These are phyloP conservation scores for Kodamaea ohmeri DNA, from an alignment of 1,139 yeast genomes.

Conservation along the genomic window DNA sequence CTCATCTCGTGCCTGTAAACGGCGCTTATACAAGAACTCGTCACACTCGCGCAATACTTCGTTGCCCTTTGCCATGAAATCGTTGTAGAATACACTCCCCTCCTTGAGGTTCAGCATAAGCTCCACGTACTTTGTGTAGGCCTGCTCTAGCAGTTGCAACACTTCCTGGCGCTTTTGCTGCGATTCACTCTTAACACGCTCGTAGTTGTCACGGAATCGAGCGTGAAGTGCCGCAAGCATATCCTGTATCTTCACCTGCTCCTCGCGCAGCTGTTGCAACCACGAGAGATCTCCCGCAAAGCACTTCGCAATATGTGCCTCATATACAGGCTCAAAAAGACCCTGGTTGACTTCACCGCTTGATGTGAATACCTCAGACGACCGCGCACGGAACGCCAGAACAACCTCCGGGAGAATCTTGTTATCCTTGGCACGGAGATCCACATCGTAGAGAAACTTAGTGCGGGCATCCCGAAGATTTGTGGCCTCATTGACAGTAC, in stretches of 20 bases:
- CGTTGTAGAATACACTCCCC: conserved; percentile 69
- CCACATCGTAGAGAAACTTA: conserved; percentile 40
- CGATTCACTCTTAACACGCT: conserved; percentile 22
- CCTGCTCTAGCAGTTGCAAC: conserved; percentile 53
- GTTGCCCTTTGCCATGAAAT: conserved; percentile 51
- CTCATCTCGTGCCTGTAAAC: conserved; percentile 53
- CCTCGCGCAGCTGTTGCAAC: conserved; percentile 35
- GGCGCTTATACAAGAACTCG: conserved; percentile 50
- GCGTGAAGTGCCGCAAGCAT: conserved; percentile 42
- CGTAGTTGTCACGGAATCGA: conserved; percentile 29
- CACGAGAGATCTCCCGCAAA: conserved; percentile 42
- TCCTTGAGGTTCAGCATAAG: conserved; percentile 60
- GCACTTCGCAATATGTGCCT: conserved; percentile 33
- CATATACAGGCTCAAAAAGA: conserved; percentile 32
- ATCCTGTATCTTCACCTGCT: conserved; percentile 44
- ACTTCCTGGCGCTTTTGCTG: conserved; percentile 44
- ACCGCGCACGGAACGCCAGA: conserved; percentile 33
- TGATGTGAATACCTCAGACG: conserved; percentile 17
- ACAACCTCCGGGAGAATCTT: conserved; percentile 53
- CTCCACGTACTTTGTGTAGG: conserved; percentile 53
- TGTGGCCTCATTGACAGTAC: conserved; percentile 23
- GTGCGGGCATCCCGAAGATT: conserved; percentile 33
- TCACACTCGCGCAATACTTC: conserved; percentile 52
- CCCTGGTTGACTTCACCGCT: conserved; percentile 19
- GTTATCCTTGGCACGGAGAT: conserved; percentile 44